Conservation (phyloP, 768 basidiomycete genomes). For the Russula sp. region DNA sequence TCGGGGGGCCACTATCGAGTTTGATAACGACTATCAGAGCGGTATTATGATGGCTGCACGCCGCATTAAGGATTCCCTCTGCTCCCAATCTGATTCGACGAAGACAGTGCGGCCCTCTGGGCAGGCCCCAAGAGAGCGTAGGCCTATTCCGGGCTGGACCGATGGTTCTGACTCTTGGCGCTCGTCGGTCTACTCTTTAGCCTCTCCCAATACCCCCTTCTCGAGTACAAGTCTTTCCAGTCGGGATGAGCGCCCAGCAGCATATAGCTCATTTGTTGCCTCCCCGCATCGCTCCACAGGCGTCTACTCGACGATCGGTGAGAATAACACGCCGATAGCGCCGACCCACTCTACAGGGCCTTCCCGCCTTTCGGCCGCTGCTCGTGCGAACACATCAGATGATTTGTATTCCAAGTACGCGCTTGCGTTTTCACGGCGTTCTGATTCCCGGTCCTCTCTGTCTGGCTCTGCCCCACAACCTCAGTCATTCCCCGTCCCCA, state of each 20-base stretch:
- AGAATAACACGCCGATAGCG: conserved; percentile 31
- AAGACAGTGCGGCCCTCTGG: conserved; percentile 20
- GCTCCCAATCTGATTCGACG: conserved; percentile 42
- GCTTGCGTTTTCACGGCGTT: conserved; percentile 54
- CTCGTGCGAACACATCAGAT: conserved; percentile 36
- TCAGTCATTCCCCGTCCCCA: conserved; percentile 36
- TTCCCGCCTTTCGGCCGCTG: conserved; percentile 34
- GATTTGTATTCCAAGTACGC: conserved; percentile 57
- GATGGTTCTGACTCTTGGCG: conserved; percentile 68
- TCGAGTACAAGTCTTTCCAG: conserved; percentile 33
- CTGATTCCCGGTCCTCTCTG: conserved; percentile 48
- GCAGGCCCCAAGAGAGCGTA: conserved; percentile 37
- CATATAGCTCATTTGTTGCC: conserved; percentile 49
- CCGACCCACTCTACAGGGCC: conserved; percentile 24
- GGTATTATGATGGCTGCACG: conserved; percentile 71
- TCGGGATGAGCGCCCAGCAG: conserved; percentile 37
- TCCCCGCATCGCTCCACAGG: conserved; percentile 49
- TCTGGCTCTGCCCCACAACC: conserved; percentile 35
- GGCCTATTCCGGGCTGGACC: conserved; percentile 63
- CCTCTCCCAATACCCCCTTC: conserved; percentile 39
- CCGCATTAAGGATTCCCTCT: conserved; percentile 50
- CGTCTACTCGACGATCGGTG: conserved; percentile 49
- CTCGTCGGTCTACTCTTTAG: conserved; percentile 55
- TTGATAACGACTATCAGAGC: conserved; percentile 45
- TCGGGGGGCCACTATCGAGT: conserved; percentile 25